Conservation (phyloP, 2,329 filamentous ascomycete genomes). For the Albifimbria verrucaria region DNA sequence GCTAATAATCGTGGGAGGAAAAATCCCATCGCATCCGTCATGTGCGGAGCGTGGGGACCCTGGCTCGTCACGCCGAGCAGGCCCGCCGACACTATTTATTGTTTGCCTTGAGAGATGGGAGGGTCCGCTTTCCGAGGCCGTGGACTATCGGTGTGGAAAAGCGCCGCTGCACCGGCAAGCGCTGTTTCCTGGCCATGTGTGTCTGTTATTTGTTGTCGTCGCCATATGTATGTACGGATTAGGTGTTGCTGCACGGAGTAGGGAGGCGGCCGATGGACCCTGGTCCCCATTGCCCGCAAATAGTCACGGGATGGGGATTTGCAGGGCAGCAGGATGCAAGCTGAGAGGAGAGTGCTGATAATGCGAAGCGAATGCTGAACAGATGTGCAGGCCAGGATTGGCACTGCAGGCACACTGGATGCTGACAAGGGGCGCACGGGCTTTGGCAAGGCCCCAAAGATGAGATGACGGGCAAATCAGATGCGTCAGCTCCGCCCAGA, state of each 20-base stretch:
- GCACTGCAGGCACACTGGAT: neutral
- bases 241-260: no score
- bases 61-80: no score
- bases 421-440: neutral
- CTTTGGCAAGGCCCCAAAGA: neutral
- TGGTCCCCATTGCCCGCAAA: no score
- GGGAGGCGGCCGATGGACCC: no score
- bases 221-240: no score
- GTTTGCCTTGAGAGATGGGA: no score
- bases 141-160: no score
- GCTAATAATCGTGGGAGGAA: neutral
- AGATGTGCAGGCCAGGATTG: neutral
- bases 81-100: no score
- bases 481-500: neutral
- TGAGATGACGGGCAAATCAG: neutral
- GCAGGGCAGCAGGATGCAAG: neutral
- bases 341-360: neutral
- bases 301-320: neutral
- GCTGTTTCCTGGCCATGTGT: no score
- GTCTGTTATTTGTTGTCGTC: no score
- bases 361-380: neutral
- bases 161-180: no score
- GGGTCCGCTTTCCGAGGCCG: no score
- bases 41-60: neutral
- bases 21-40: neutral